Percentiles rank a stretch among this genome's conserved stretches.
These are phyloP conservation scores for Hirsutella thompsonii DNA, from an alignment of 2,329 filamentous ascomycete genomes.

Conservation along the genomic window DNA sequence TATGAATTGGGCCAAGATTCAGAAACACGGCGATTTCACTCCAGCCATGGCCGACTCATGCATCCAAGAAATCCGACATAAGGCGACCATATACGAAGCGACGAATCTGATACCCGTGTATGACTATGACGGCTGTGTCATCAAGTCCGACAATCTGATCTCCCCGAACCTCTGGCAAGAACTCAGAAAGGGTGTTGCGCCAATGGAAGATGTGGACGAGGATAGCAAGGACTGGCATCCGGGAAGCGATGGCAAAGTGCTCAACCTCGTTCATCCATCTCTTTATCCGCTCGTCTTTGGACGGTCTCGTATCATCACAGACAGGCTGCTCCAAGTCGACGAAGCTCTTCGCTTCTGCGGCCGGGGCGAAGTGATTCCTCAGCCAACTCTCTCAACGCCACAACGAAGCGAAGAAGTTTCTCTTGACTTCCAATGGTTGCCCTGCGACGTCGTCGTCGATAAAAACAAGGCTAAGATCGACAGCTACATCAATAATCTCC, in stretches of 20 bases:
- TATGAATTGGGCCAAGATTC: conserved; percentile 15
- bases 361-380: background rate
- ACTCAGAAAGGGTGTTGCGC: conserved; percentile 28
- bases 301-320: conserved; percentile 20
- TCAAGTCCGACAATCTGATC: conserved; percentile 22
- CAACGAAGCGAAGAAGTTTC: too few species aligned
- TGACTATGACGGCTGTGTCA: conserved; percentile 16
- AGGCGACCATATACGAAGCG: conserved; percentile 18
- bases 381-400: background rate
- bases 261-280: conserved; percentile 52
- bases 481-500: conserved; percentile 42
- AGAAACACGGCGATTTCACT: conserved; percentile 13
- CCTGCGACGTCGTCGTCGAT: conserved; percentile 31
- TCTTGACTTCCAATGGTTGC: conserved; percentile 30
- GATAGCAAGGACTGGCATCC: conserved; percentile 48
- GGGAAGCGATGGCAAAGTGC: conserved; percentile 38
- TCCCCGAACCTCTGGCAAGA: conserved; percentile 14
- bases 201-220: conserved; percentile 37
- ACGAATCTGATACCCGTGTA: conserved; percentile 20
- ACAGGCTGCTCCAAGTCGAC: conserved; percentile 3
- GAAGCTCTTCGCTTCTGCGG: background rate
- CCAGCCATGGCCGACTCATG: conserved; percentile 18
- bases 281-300: conserved; percentile 48
- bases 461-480: conserved; percentile 25
- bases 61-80: conserved; percentile 18